phyloP scores from a whole-genome alignment of 176 grass and related monocot species.

The Zizania latifolia region DNA sequence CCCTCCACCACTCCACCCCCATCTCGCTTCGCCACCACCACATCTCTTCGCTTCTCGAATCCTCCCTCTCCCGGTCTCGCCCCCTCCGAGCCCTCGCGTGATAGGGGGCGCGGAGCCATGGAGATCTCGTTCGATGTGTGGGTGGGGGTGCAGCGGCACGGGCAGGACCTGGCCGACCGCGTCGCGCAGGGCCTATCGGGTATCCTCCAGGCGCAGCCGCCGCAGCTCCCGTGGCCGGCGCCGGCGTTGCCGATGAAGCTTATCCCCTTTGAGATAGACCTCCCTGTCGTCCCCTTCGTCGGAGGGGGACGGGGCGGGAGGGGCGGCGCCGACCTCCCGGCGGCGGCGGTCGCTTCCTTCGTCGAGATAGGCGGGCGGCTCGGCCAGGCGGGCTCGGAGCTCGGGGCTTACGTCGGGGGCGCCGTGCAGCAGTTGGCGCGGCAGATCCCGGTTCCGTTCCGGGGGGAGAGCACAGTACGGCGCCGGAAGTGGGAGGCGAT shows the following conservation, averaged over 20 bases:
- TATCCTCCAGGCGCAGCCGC: conserved; percentile 66
- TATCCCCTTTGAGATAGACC: conserved; percentile 46
- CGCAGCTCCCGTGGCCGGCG: conserved; percentile 48
- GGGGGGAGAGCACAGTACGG: conserved; percentile 27
- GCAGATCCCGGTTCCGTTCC: conserved; percentile 51
- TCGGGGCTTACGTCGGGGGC: conserved; percentile 54
- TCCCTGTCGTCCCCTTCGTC: conserved; percentile 35
- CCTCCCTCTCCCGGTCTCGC: neutral
- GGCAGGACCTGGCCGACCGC: conserved; percentile 79
- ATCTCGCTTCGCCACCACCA: conserved; percentile 11
- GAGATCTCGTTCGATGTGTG: conserved; percentile 88
- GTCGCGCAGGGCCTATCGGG: conserved; percentile 81
- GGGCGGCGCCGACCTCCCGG: conserved; percentile 21
- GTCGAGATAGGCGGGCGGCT: conserved; percentile 72
- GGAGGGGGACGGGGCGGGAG: neutral
- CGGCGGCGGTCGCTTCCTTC: conserved; percentile 50
- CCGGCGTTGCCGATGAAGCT: conserved; percentile 33
- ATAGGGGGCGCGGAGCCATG: conserved; percentile 24
- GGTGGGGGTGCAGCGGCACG: conserved; percentile 94
- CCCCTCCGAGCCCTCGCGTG: neutral
- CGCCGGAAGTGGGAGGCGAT: conserved; percentile 9
- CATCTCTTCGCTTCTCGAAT: neutral
- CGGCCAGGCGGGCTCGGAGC: conserved; percentile 71
- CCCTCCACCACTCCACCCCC: neutral
- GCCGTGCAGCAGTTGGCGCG: conserved; percentile 70